Conservation (phyloP, 176 grass and related monocot species). For the Bonia amplexicaulis region DNA sequence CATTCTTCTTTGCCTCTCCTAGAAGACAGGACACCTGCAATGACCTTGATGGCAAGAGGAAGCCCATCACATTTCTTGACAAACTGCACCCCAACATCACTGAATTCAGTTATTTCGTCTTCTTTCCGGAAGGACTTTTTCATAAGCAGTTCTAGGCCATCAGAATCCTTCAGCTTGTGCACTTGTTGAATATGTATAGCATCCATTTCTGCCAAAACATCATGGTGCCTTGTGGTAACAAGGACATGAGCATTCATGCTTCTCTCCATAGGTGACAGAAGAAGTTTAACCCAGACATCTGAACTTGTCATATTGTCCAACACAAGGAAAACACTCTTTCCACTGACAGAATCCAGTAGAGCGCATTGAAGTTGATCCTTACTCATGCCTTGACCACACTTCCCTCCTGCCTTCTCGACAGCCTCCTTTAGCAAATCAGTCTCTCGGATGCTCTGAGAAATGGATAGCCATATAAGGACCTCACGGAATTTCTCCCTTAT, state of each 20-base stretch:
- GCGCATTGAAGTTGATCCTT: no score
- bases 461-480: slow-evolving; percentile 25
- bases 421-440: slow-evolving; percentile 21
- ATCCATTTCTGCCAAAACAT: slow-evolving; percentile 15
- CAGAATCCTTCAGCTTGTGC: neutral
- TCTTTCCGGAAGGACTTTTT: neutral
- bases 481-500: slow-evolving; percentile 3
- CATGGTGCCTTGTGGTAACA: slow-evolving; percentile 23
- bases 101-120: neutral
- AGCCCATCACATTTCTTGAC: slow-evolving; percentile 36
- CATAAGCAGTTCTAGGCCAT: slow-evolving; percentile 11
- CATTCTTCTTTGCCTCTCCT: slow-evolving; percentile 17
- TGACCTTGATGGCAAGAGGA: slow-evolving; percentile 36
- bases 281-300: slow-evolving; percentile 31
- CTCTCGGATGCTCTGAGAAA: slow-evolving; percentile 24
- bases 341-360: neutral
- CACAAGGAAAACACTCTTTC: slow-evolving; percentile 30
- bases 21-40: slow-evolving; percentile 13
- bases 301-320: slow-evolving; percentile 29
- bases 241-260: neutral
- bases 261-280: neutral
- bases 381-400: neutral
- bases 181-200: slow-evolving; percentile 22
- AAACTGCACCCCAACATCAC: slow-evolving; percentile 20
- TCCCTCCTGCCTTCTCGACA: neutral